These are phyloP conservation scores for Lentinus tigrinus DNA, from an alignment of 768 basidiomycete genomes.

Conservation along the genomic window DNA sequence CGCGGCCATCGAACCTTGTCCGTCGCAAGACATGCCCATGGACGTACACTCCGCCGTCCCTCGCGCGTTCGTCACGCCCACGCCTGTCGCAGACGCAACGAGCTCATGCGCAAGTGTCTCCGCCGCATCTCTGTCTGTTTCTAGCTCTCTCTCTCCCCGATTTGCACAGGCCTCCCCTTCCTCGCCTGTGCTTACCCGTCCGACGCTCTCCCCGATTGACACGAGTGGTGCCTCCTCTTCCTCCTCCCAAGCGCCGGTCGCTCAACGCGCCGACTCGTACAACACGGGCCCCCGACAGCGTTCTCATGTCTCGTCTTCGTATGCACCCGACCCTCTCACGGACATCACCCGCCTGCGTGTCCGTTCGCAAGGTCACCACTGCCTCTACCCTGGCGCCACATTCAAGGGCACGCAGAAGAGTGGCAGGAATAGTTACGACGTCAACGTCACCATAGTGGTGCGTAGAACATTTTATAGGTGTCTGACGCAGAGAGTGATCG, in stretches of 20 bases:
- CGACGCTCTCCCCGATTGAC: constrained; percentile 14
- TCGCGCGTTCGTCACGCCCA: constrained; percentile 1
- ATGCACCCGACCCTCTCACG: constrained; percentile 51
- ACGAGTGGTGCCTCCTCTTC: constrained; percentile 10
- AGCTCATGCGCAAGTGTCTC: neutral
- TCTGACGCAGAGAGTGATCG: neutral
- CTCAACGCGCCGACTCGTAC: constrained; percentile 8
- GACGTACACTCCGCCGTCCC: constrained; percentile 21
- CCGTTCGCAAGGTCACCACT: constrained; percentile 69
- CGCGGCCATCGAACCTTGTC: constrained; percentile 22
- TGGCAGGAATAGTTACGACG: constrained; percentile 92
- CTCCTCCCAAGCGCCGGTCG: constrained; percentile 16
- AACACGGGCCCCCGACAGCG: constrained; percentile 26
- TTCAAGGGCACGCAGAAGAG: constrained; percentile 94
- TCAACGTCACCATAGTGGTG: constrained; percentile 89
- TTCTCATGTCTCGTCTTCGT: constrained; percentile 6
- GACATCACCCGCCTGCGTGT: constrained; percentile 81
- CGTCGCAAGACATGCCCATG: constrained; percentile 39
- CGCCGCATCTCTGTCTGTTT: neutral
- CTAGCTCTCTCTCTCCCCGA: neutral
- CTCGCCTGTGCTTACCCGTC: constrained; percentile 5
- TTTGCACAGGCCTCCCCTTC: neutral
- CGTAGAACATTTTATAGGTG: constrained; percentile 34
- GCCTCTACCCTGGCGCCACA: constrained; percentile 83
- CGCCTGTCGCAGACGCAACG: neutral